A percentile compares a stretch with the other conserved stretches of the same genome.
These are phyloP conservation scores for Polygonum maritimum DNA, from an alignment of 148 eudicot species.

Conservation along the genomic window DNA sequence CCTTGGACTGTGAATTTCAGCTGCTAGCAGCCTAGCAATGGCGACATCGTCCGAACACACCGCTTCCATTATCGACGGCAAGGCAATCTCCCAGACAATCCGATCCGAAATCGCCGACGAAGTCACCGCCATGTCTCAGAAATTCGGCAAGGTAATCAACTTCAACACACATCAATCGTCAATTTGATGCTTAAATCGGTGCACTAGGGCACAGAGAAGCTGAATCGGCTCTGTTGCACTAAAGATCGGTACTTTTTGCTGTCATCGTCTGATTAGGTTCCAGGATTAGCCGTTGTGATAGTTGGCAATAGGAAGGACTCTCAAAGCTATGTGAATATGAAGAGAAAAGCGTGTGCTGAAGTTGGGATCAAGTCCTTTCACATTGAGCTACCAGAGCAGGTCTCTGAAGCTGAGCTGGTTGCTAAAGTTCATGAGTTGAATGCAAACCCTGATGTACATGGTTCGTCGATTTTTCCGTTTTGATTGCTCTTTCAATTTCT, in stretches of 20 bases:
- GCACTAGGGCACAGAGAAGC: background rate
- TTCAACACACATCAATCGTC: no score
- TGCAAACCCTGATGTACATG: slow-evolving; percentile 82
- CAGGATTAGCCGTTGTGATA: slow-evolving; percentile 89
- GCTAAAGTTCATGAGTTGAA: slow-evolving; percentile 80
- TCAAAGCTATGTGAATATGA: slow-evolving; percentile 89
- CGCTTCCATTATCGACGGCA: slow-evolving; percentile 76
- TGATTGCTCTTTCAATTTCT: background rate
- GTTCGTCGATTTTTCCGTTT: slow-evolving; percentile 31
- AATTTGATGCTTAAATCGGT: background rate
- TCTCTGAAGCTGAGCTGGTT: slow-evolving; percentile 63
- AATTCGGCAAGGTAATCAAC: slow-evolving; percentile 44
- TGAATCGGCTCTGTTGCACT: background rate
- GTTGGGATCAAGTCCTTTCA: slow-evolving; percentile 81
- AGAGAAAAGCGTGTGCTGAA: slow-evolving; percentile 94
- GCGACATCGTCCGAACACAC: slow-evolving; percentile 35
- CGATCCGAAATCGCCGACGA: slow-evolving; percentile 80
- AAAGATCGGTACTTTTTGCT: background rate
- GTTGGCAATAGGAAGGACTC: slow-evolving; percentile 91
- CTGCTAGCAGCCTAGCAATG: slow-evolving; percentile 12
- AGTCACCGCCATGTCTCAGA: slow-evolving; percentile 55
- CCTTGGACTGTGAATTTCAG: background rate
- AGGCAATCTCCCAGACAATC: slow-evolving; percentile 78
- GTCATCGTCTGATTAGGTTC: slow-evolving; percentile 42
- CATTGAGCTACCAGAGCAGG: slow-evolving; percentile 67